A percentile compares a stretch with the other conserved stretches of the same genome.
These are phyloP conservation scores for Rhododendron henanense DNA, from an alignment of 148 eudicot species.

Conservation along the genomic window DNA sequence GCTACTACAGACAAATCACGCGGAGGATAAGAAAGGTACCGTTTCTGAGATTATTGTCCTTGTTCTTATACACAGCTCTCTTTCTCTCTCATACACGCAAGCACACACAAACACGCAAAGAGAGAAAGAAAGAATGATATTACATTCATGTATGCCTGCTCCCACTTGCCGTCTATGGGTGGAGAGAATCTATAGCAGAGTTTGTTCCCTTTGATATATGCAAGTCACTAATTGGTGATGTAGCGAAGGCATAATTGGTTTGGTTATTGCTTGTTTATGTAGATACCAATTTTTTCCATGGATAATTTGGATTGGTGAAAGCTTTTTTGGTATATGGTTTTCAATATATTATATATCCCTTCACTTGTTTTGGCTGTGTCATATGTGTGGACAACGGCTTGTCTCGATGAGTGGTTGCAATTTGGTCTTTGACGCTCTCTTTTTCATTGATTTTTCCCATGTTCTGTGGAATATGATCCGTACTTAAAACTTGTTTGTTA, in stretches of 20 bases:
- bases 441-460: neutral
- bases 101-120: neutral
- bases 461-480: neutral
- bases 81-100: neutral
- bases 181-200: neutral
- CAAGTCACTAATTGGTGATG: neutral
- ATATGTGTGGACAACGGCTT: neutral
- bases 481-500: neutral
- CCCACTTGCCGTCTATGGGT: neutral
- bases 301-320: neutral
- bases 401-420: too few species aligned
- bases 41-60: neutral
- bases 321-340: neutral
- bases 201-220: too few species aligned
- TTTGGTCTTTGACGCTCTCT: too few species aligned
- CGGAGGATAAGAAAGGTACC: neutral
- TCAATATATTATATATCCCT: too few species aligned
- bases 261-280: neutral
- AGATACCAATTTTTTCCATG: neutral
- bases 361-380: neutral
- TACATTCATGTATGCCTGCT: neutral
- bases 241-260: neutral
- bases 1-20: neutral
- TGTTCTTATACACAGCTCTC: neutral
- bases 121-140: neutral